Evolutionary conservation across 768 basidiomycete species (phyloP), one percentile per base, ranked within the genome.

Genomic region (Lactarius sanguifluus): DNA sequence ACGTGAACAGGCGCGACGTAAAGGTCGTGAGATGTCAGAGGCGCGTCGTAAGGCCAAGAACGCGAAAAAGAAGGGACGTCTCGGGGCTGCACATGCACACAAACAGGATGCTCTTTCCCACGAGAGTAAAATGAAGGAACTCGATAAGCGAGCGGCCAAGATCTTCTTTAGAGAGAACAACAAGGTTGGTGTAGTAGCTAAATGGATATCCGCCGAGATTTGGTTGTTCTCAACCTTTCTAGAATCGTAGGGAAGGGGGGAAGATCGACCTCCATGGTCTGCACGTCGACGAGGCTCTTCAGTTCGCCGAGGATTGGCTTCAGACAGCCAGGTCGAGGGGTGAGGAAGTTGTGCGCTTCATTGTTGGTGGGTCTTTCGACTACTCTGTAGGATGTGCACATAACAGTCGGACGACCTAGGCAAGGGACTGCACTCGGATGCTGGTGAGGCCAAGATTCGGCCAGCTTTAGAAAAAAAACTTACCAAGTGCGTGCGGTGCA

Each of bases 241-340:
- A 67, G 66, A 34, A 18, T 32, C 43, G 47, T 34, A 23, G 5
- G 20, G 5, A 30, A 1, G n/a, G 38, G 15, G 55, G 61, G 25
- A 54, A 2, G 47, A 16, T 66, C 10, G 65, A 66, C 57, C 47
- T 66, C 7, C 65, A 66, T 15, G 61, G 61, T 3, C 58, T 66
- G 61, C 6, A 20, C 18, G 61, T 66, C 7, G 0, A 5, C 7
- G 65, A 66, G 13, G 65, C 65, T 1, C 9, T 62, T 18, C 12
- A n/a, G 16, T 36, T 32, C 7, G 60, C 61, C 12, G 52, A 10
- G 28, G 45, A n/a, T 23, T 16, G 43, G 30, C 7, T 62, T n/a
- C 13, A 34, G 38, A n/a, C 30, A 20, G 61, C 57, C 2, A 28
- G 12, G 3, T 18, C 2, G n/a, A 50, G 47, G 47, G 32, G 13